phyloP scores from a whole-genome alignment of 352 stramenopile genomes.

The Thalassiosira exigua region DNA sequence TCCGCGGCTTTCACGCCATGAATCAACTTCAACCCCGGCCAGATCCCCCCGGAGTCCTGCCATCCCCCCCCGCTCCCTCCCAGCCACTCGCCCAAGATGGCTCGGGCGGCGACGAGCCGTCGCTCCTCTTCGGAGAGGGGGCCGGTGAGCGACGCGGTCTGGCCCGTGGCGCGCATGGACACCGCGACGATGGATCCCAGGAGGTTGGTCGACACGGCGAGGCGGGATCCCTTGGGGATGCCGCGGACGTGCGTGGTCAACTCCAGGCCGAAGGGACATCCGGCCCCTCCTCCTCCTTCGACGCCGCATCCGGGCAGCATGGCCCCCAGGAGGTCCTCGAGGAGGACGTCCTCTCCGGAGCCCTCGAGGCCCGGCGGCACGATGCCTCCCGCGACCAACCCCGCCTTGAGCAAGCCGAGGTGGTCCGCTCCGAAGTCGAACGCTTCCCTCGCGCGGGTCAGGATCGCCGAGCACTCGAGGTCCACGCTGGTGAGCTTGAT shows the following conservation, averaged over 20 bases:
- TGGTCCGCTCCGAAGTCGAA: conserved; percentile 72
- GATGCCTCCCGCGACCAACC: conserved; percentile 69
- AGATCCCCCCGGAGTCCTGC: conserved; percentile 73
- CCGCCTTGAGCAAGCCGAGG: conserved; percentile 66
- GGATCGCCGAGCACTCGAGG: conserved; percentile 48
- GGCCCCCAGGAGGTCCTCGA: conserved; percentile 35
- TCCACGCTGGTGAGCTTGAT: conserved; percentile 68
- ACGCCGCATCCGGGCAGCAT: conserved; percentile 16
- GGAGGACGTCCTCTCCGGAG: conserved; percentile 18
- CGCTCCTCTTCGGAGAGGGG: conserved; percentile 56
- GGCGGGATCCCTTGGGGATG: conserved; percentile 72
- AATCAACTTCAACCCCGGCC: conserved; percentile 73
- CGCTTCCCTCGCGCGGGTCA: conserved; percentile 66
- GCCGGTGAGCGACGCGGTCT: conserved; percentile 55
- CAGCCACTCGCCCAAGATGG: conserved; percentile 76
- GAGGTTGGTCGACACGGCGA: conserved; percentile 73
- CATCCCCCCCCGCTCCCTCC: conserved; percentile 71
- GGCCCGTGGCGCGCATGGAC: conserved; percentile 63
- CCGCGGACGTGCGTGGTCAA: conserved; percentile 64
- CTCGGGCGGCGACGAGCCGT: conserved; percentile 61
- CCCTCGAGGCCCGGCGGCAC: conserved; percentile 62
- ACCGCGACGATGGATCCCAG: conserved; percentile 68
- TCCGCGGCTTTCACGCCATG: conserved; percentile 44
- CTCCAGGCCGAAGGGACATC: conserved; percentile 52
- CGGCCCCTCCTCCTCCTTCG: background rate